phyloP scores from a whole-genome alignment of 805 yeast species.

The Candida maltosa region DNA sequence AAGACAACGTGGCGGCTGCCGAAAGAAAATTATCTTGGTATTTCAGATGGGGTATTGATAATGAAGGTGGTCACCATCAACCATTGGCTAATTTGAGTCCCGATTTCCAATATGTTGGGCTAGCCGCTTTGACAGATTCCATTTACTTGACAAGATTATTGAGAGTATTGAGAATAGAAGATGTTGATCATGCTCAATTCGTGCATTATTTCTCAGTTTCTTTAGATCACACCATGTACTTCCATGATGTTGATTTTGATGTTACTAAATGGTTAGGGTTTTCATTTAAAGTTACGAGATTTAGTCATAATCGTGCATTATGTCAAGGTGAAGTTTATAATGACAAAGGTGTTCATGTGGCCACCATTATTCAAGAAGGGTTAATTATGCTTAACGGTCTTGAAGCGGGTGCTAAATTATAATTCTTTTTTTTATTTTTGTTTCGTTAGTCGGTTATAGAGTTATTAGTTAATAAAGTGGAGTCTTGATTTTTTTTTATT shows the following conservation, averaged over 20 bases:
- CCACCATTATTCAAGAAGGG: slow-evolving; percentile 68
- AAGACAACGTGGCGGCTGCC: too few species aligned
- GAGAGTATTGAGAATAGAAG: slow-evolving; percentile 40
- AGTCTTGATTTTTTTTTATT: too few species aligned
- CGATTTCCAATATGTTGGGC: slow-evolving; percentile 45
- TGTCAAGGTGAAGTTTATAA: slow-evolving; percentile 58
- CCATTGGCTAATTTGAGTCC: slow-evolving; percentile 11
- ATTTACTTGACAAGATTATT: slow-evolving; percentile 50
- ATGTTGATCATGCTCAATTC: slow-evolving; percentile 19
- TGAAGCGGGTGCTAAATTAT: slow-evolving; percentile 13
- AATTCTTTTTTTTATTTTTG: slow-evolving; percentile 28
- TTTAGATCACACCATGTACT: slow-evolving; percentile 33
- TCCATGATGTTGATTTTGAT: slow-evolving; percentile 38
- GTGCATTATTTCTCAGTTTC: slow-evolving; percentile 29
- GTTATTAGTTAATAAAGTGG: too few species aligned
- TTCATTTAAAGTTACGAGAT: slow-evolving; percentile 45
- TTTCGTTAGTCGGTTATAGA: too few species aligned
- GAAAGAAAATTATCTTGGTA: slow-evolving; percentile 23
- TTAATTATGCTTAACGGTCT: slow-evolving; percentile 30
- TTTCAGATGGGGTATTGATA: slow-evolving; percentile 22
- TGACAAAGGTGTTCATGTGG: slow-evolving; percentile 48
- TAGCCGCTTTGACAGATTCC: slow-evolving; percentile 59
- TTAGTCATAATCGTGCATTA: slow-evolving; percentile 51
- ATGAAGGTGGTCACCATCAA: slow-evolving; percentile 7
- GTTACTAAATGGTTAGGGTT: slow-evolving; percentile 51